These are phyloP conservation scores for Mycena amicta DNA, from an alignment of 768 basidiomycete species.

Conservation along the genomic window DNA sequence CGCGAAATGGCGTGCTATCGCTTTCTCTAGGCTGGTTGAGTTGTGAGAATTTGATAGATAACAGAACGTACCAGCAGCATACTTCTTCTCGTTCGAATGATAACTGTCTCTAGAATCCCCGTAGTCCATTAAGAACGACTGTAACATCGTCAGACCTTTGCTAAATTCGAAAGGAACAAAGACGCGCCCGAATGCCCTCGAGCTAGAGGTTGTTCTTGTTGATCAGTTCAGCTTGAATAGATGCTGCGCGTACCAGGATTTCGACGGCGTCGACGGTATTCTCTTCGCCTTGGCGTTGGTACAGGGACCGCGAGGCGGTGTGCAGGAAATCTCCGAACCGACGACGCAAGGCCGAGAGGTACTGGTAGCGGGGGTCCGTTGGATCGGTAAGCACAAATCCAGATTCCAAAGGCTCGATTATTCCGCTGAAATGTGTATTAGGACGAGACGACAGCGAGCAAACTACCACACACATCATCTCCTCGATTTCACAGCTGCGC, in stretches of 20 bases:
- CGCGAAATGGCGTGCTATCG: too few species aligned
- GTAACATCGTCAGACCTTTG: too few species aligned
- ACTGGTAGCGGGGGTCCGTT: slow-evolving; percentile 64
- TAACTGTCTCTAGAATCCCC: slow-evolving; percentile 63
- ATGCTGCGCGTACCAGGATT: slow-evolving; percentile 57
- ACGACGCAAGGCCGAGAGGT: slow-evolving; percentile 54
- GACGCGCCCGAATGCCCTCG: slow-evolving; percentile 66
- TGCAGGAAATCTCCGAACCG: slow-evolving; percentile 75
- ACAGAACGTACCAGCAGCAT: slow-evolving; percentile 9
- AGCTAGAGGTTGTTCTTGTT: slow-evolving; percentile 56
- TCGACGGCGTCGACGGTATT: slow-evolving; percentile 82
- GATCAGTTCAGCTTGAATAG: too few species aligned
- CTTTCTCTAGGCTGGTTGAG: too few species aligned
- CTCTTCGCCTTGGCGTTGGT: slow-evolving; percentile 76
- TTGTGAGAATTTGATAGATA: slow-evolving; percentile 11
- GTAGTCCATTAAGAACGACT: slow-evolving; percentile 73
- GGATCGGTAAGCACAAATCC: slow-evolving; percentile 71
- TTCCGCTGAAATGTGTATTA: too few species aligned
- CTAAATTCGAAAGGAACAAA: too few species aligned
- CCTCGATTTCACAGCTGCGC: slow-evolving; percentile 16
- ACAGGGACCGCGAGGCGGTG: slow-evolving; percentile 64
- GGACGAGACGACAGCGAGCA: background rate
- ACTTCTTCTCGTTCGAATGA: slow-evolving; percentile 19
- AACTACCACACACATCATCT: slow-evolving; percentile 16
- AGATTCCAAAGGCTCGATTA: slow-evolving; percentile 59